phyloP scores from a whole-genome alignment of 805 yeast species.

The Metschnikowia continentalis region DNA sequence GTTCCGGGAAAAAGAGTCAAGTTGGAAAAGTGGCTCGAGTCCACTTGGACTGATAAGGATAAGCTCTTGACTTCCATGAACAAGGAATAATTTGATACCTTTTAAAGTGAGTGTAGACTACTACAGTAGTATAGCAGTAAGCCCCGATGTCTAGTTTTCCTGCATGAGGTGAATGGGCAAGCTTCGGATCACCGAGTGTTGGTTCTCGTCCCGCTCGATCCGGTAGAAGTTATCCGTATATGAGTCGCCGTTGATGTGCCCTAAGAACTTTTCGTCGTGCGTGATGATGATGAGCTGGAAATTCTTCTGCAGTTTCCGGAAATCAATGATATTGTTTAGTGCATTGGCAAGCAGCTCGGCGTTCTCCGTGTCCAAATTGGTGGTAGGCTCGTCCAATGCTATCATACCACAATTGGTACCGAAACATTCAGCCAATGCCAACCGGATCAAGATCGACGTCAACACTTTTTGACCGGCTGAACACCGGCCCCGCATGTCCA shows the following conservation, averaged over 20 bases:
- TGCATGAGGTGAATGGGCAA: slow-evolving; percentile 39
- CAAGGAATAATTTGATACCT: not conserved
- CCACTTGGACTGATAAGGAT: slow-evolving; percentile 70
- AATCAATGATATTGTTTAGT: slow-evolving; percentile 66
- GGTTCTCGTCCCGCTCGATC: slow-evolving; percentile 74
- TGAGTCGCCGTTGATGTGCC: slow-evolving; percentile 77
- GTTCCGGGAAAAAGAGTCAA: slow-evolving; percentile 51
- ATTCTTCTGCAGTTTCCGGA: slow-evolving; percentile 73
- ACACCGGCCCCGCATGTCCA: slow-evolving; percentile 98
- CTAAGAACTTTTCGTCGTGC: slow-evolving; percentile 89
- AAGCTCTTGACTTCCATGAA: slow-evolving; percentile 17
- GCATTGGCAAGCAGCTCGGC: slow-evolving; percentile 84
- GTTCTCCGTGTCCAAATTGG: slow-evolving; percentile 87
- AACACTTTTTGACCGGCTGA: slow-evolving; percentile 97
- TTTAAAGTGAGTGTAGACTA: too few species aligned
- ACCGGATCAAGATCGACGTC: slow-evolving; percentile 84
- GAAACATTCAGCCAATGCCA: slow-evolving; percentile 93
- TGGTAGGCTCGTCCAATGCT: slow-evolving; percentile 96
- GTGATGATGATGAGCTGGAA: slow-evolving; percentile 95
- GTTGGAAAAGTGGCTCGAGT: slow-evolving; percentile 74
- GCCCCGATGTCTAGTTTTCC: slow-evolving; percentile 11
- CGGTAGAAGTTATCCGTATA: slow-evolving; percentile 86
- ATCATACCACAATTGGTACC: slow-evolving; percentile 94
- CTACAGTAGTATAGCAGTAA: too few species aligned
- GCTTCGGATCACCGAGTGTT: slow-evolving; percentile 67